These are phyloP conservation scores for Gymnopilus dilepis DNA, from an alignment of 768 basidiomycete genomes.

Conservation along the genomic window DNA sequence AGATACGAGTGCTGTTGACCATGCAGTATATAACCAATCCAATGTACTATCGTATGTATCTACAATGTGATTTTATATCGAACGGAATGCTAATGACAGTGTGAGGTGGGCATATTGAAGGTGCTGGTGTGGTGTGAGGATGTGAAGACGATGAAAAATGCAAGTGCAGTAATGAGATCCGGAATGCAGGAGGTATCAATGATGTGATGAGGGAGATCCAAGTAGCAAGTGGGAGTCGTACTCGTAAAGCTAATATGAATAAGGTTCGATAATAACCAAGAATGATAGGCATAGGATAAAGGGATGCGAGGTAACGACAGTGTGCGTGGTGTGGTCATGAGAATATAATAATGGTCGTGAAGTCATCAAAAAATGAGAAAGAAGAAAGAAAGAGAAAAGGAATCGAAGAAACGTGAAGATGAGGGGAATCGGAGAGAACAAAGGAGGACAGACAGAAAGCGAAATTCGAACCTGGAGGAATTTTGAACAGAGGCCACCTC, in stretches of 20 bases:
- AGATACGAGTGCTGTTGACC: background rate
- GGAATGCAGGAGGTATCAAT: background rate
- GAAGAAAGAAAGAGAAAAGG: constrained; percentile 1
- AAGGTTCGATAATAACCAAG: constrained; percentile 1
- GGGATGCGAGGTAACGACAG: background rate
- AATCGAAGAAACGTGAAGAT: background rate
- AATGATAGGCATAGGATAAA: constrained; percentile 1
- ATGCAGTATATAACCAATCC: background rate
- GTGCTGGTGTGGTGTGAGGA: background rate
- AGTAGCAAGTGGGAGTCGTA: no score
- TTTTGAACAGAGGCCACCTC: no score
- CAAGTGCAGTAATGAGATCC: background rate
- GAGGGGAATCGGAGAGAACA: background rate
- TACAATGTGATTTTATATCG: background rate
- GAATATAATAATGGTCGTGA: background rate
- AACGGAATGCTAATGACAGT: background rate
- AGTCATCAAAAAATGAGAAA: constrained; percentile 12
- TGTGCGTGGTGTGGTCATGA: constrained; percentile 5
- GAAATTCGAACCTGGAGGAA: no score
- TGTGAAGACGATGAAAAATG: background rate
- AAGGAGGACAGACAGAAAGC: background rate
- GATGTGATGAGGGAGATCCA: background rate
- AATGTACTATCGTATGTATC: background rate
- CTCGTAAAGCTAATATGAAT: background rate
- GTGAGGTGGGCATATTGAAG: background rate